Percentiles rank a stretch among this genome's conserved stretches.
Conservation (phyloP, 2,329 filamentous ascomycete species). For the Plenodomus tracheiphilus region DNA sequence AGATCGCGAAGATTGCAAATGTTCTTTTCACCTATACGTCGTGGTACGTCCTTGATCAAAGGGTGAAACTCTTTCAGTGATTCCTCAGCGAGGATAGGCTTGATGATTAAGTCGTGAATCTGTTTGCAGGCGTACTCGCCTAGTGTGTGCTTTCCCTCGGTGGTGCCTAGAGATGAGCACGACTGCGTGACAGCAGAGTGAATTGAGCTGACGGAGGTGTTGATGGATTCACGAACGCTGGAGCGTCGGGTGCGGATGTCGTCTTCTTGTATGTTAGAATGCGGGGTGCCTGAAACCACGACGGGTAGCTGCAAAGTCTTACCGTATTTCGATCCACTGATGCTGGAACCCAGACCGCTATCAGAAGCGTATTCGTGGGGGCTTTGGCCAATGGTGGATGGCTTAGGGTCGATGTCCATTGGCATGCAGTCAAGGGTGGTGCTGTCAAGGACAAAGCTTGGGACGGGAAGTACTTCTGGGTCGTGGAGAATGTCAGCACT, state of each 20-base stretch:
- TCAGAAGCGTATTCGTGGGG: slow-evolving; percentile 74
- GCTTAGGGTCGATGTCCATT: slow-evolving; percentile 51
- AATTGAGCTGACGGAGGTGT: slow-evolving; percentile 42
- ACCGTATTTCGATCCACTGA: slow-evolving; percentile 60
- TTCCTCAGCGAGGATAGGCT: slow-evolving; percentile 73
- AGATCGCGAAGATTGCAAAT: slow-evolving; percentile 91
- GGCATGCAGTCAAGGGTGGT: slow-evolving; percentile 37
- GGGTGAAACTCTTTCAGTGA: slow-evolving; percentile 78
- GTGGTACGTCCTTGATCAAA: slow-evolving; percentile 76
- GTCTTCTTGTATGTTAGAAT: slow-evolving; percentile 43
- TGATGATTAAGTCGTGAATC: slow-evolving; percentile 77
- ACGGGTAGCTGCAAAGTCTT: slow-evolving; percentile 29
- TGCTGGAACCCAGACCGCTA: slow-evolving; percentile 84
- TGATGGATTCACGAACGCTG: slow-evolving; percentile 39
- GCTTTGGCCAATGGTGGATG: slow-evolving; percentile 39
- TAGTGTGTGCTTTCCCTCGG: slow-evolving; percentile 59
- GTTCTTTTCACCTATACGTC: slow-evolving; percentile 78
- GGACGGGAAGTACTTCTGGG: slow-evolving; percentile 54
- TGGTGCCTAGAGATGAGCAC: slow-evolving; percentile 44
- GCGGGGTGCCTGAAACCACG: slow-evolving; percentile 16
- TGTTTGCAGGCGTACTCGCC: slow-evolving; percentile 72
- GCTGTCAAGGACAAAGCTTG: slow-evolving; percentile 48
- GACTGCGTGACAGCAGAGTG: slow-evolving; percentile 51
- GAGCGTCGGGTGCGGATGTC: slow-evolving; percentile 31
- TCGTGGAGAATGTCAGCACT: slow-evolving; percentile 50